Evolutionary conservation across 345 rosid genomes (phyloP).

Genomic region (Populus ilicifolia): DNA sequence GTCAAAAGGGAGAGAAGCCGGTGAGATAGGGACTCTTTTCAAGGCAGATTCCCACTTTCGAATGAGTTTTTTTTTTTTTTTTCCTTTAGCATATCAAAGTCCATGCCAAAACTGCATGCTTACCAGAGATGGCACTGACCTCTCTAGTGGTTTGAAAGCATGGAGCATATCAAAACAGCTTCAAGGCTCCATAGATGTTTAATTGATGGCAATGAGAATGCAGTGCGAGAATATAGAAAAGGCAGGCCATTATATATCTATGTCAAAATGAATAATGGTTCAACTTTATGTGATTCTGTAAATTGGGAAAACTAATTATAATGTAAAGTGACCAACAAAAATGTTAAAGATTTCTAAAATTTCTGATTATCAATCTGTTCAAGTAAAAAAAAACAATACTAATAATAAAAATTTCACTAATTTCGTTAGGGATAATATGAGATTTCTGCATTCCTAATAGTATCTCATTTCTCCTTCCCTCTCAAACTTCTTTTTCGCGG

Average conservation of each 20-base stretch:
- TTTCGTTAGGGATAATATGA: neutral
- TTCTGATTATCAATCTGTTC: neutral
- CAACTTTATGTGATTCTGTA: neutral
- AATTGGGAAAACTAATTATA: neutral
- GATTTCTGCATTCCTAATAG: neutral
- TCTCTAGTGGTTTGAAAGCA: neutral
- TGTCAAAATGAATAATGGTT: neutral
- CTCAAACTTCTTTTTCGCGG: neutral
- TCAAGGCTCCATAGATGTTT: neutral
- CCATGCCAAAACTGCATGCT: too few species aligned
- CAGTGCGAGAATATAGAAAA: neutral
- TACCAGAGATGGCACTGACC: neutral
- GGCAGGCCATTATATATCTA: neutral
- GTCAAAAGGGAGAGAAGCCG: too few species aligned
- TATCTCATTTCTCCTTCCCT: neutral
- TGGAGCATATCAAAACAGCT: neutral
- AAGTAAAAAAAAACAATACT: neutral
- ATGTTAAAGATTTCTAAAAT: neutral
- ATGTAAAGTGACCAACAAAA: neutral
- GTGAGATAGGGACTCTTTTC: too few species aligned
- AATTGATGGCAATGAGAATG: neutral
- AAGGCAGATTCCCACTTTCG: too few species aligned
- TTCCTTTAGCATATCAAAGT: too few species aligned
- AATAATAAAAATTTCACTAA: neutral
- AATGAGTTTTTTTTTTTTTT: too few species aligned